Evolutionary conservation across 306 rosid genomes (phyloP).

Genomic region (Cicer chorassanicum): DNA sequence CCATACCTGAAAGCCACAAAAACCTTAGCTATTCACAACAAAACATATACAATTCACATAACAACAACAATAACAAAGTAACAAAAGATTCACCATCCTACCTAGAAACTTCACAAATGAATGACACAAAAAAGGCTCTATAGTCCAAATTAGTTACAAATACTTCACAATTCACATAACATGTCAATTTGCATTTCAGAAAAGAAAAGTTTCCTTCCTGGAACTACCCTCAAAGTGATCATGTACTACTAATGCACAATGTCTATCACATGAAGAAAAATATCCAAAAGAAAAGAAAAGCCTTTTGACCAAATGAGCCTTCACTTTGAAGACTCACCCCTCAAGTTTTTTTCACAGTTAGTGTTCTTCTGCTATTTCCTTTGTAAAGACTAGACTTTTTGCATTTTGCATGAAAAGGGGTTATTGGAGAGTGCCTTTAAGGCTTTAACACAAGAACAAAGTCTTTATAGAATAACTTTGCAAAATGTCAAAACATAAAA

Average conservation of each 20-base stretch:
- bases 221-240: constrained; percentile 56
- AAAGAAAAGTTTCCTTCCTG: constrained; percentile 47
- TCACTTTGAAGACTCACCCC: constrained; percentile 48
- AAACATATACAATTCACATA: constrained; percentile 35
- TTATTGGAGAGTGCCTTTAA: constrained; percentile 48
- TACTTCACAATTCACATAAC: constrained; percentile 38
- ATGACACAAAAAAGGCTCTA: constrained; percentile 38
- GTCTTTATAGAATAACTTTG: constrained; percentile 46
- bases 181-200: constrained; percentile 17
- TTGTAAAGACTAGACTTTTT: constrained; percentile 56
- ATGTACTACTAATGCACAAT: constrained; percentile 51
- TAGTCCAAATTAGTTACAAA: constrained; percentile 38
- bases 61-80: not conserved
- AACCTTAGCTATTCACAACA: constrained; percentile 43
- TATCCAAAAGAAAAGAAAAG: constrained; percentile 47
- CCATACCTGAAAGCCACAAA: constrained; percentile 63
- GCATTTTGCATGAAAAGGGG: constrained; percentile 63
- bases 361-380: constrained; percentile 43
- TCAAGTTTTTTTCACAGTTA: constrained; percentile 15
- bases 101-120: constrained; percentile 47
- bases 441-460: constrained; percentile 55
- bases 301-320: constrained; percentile 61
- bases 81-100: constrained; percentile 47
- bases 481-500: constrained; percentile 68
- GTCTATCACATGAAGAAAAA: constrained; percentile 19